Percentiles rank a stretch among this genome's conserved stretches.
phyloP scores from a whole-genome alignment of 129 eudicot species.

The Gnaphalium uliginosum region DNA sequence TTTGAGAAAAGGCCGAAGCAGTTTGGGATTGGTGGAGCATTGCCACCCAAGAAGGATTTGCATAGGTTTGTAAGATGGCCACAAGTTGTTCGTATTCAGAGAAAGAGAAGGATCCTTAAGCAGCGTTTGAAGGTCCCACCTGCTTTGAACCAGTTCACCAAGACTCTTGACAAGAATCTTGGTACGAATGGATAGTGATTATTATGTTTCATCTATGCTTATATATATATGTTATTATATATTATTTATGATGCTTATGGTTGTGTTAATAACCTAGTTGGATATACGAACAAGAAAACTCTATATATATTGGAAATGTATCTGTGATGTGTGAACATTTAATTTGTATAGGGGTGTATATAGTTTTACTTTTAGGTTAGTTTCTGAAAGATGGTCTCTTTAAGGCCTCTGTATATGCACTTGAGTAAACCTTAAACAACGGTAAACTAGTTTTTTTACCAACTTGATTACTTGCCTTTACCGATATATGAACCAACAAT shows the following conservation, averaged over 20 bases:
- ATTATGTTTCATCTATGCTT: background rate
- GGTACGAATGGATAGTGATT: conserved; percentile 37
- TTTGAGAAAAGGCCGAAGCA: conserved; percentile 84
- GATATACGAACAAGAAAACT: background rate
- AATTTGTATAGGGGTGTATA: background rate
- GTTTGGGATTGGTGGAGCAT: conserved; percentile 88
- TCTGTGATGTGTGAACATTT: background rate
- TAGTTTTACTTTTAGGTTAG: background rate
- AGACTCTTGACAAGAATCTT: conserved; percentile 81
- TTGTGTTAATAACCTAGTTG: background rate
- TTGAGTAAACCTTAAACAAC: background rate
- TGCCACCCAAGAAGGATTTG: conserved; percentile 88
- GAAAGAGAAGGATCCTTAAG: conserved; percentile 81
- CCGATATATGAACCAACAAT: too few relatives aligned
- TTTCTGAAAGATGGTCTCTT: background rate
- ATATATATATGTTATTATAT: background rate
- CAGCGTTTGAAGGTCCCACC: conserved; percentile 97
- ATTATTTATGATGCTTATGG: background rate
- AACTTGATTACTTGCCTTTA: too few relatives aligned
- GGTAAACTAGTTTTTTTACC: background rate
- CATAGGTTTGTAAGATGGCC: conserved; percentile 89
- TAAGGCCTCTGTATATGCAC: background rate
- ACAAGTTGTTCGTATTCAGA: conserved; percentile 71
- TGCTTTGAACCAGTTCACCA: conserved; percentile 82
- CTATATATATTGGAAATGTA: background rate